phyloP scores from a whole-genome alignment of 495 filamentous ascomycete species.

The Penicillium longicatenatum region DNA sequence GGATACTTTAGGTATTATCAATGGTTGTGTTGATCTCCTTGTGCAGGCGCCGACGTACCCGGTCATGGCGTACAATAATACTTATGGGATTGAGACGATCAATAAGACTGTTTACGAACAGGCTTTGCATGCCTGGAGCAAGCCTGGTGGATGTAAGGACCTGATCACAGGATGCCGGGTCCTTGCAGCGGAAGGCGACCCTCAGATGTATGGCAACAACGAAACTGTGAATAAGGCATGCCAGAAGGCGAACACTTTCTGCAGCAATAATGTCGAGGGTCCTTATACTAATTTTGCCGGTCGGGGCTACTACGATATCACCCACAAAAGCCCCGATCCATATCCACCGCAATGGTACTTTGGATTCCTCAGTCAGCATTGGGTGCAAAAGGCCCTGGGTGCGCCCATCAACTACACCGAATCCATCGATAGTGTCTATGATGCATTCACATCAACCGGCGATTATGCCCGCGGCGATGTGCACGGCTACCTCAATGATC shows the following conservation, averaged over 20 bases:
- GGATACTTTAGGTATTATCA: constrained; percentile 57
- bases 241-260: constrained; percentile 36
- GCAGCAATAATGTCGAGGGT: constrained; percentile 41
- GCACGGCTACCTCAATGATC: constrained; percentile 52
- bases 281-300: constrained; percentile 33
- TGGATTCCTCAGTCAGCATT: constrained; percentile 64
- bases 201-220: constrained; percentile 48
- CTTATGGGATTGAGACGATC: constrained; percentile 69
- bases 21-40: constrained; percentile 77
- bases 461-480: constrained; percentile 48
- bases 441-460: constrained; percentile 52
- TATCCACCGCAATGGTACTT: constrained; percentile 64
- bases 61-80: constrained; percentile 70
- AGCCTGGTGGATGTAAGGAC: constrained; percentile 63
- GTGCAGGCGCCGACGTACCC: constrained; percentile 69
- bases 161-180: constrained; percentile 50
- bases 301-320: constrained; percentile 67
- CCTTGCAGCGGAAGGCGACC: constrained; percentile 42
- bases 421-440: constrained; percentile 47
- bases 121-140: constrained; percentile 50
- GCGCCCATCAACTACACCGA: constrained; percentile 67
- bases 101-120: constrained; percentile 54
- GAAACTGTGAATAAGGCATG: constrained; percentile 45
- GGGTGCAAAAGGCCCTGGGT: constrained; percentile 65
- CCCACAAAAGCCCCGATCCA: constrained; percentile 51